Evolutionary conservation across 495 filamentous ascomycete species (phyloP), one percentile per base, ranked within the genome.

Genomic region (Aspergillus coremiiformis): DNA sequence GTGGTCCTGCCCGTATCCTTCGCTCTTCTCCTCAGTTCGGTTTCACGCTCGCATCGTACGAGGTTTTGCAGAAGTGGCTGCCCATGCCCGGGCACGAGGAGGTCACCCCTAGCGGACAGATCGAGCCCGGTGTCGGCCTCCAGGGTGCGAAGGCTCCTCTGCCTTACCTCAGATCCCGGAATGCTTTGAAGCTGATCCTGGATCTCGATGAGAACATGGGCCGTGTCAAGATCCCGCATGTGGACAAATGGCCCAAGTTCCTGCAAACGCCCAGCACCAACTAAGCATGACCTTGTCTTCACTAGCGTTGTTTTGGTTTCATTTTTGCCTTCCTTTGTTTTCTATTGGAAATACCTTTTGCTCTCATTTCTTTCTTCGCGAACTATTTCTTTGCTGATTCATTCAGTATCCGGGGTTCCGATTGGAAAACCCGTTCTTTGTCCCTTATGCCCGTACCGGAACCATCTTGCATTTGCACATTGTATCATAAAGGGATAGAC

Each of bases 11-110:
- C 12, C 88, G 93, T 74, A 90, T 98, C 57, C 53, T 97, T 61
- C 84, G 93, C 57, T 95, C 89, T 4, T 96, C 90, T 0, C 93
- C 93, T 19, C 93, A 98, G 63, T 98, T 98, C 71, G 93, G 93
- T 51, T 97, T 96, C 73, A 98, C 93, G 2, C 80, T 98, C 8
- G 93, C 93, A 4, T 85, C 85, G 8, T 98, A 97, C 66, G 93
- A 98, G 67, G 74, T 98, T 22, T 75, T 98, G 44, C 89, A 96
- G 75, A 87, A 80, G 48, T 35, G 81, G 47, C 70, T 98, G 35
- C 93, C 94, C 4, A 83, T 90, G 77, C 89, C 89, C 4, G 90
- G 86, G 21, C 75, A 74, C 26, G 67, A 76, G 32, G 78, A 78
- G 20, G 61, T 66, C 32, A 54, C 58, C 2, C 71, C 74, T 19